Base-by-base conservation (phyloP, 805 yeast species). In the Candida parachauliodes region DNA sequence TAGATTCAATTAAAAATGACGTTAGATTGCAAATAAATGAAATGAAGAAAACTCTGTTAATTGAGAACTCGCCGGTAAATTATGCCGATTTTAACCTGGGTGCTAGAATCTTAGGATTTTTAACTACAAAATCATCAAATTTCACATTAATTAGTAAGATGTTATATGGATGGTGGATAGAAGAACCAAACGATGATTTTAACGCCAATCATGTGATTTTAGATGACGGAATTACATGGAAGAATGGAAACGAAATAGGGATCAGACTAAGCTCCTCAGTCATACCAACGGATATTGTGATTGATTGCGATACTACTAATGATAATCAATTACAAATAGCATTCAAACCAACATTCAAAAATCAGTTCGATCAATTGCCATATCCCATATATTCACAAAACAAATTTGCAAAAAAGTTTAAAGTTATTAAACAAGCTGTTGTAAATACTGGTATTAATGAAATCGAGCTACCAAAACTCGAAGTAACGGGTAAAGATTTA, bases 1-100 rank as follows among this genome's bases (percentile, higher is more conserved):
- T 29, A 5, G 32, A 29, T 12, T 17, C 10, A 4, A 17, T 29
- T 4, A 29, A 18, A 6, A 17, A 7, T 4, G 5, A 8, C 5
- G 16, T 8, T 15, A 27, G 14, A n/a, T 7, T 8, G 15, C 8
- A 7, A 15, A n/a, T n/a, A n/a, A n/a, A n/a, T n/a, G n/a, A n/a
- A n/a, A n/a, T n/a, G n/a, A n/a, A n/a, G n/a, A n/a, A n/a, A n/a
- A n/a, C n/a, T n/a, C n/a, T n/a, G n/a, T 10, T 14, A 4, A 14
- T 15, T 27, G 10, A 5, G 8, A 27, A 27, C 16, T 11, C 7
- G 14, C 19, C 17, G 26, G 49, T 60, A 16, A 65, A 68, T 41
- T 68, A 60, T 42, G 72, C 72, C 5, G 68, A 62, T 36, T 67
- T 61, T 43, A 54, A 47, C 11, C 47, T 60, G 3, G 72, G 71